A percentile compares a stretch with the other conserved stretches of the same genome.
Conservation (phyloP, 192 early-diverging fungal species). For the Polychytrium aggregatum region DNA sequence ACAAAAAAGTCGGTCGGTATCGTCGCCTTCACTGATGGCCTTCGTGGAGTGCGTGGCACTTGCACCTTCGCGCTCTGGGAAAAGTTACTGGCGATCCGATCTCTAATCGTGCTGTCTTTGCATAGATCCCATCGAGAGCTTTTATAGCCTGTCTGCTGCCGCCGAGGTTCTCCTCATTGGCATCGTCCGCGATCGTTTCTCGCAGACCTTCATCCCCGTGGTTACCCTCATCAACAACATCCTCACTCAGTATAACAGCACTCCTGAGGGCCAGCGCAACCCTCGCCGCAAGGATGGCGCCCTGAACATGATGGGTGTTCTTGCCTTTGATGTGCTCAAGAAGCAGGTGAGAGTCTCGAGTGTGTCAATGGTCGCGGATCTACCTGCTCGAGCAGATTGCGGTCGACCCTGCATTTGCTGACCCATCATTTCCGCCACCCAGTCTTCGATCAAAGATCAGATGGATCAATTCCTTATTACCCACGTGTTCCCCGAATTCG, state of each 20-base stretch:
- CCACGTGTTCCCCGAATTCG: slow-evolving; percentile 87
- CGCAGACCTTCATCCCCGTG: slow-evolving; percentile 67
- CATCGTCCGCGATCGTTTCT: slow-evolving; percentile 66
- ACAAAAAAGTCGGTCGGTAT: slow-evolving; percentile 37
- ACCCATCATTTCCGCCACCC: no score
- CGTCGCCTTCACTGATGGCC: no score
- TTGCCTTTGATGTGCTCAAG: slow-evolving; percentile 57
- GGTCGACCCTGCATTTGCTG: no score
- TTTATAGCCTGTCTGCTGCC: slow-evolving; percentile 59
- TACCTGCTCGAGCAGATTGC: not conserved
- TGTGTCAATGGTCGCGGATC: no score
- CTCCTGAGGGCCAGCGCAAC: slow-evolving; percentile 56
- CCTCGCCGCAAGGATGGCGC: slow-evolving; percentile 82
- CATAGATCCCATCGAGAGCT: slow-evolving; percentile 82
- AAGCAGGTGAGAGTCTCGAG: no score
- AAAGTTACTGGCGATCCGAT: no score
- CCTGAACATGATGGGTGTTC: slow-evolving; percentile 69
- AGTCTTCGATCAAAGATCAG: slow-evolving; percentile 57
- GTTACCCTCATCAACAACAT: slow-evolving; percentile 68
- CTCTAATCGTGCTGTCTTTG: no score
- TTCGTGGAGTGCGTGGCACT: no score
- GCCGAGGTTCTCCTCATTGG: slow-evolving; percentile 68
- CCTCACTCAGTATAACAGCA: slow-evolving; percentile 50
- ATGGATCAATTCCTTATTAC: slow-evolving; percentile 75
- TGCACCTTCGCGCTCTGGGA: no score